phyloP scores from a whole-genome alignment of 768 basidiomycete genomes.

The Lentinula sp. region DNA sequence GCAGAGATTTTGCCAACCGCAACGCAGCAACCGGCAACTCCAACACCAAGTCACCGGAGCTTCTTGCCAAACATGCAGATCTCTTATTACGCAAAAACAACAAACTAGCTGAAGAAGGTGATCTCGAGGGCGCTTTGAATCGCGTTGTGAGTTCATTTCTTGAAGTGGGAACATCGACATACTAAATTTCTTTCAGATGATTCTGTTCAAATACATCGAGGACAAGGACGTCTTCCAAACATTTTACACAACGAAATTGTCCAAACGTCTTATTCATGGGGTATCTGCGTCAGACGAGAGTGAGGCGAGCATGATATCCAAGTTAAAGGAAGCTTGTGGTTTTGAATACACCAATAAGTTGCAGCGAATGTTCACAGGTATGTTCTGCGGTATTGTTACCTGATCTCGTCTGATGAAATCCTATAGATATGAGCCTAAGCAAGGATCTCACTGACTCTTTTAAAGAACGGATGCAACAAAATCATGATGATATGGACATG shows the following conservation, averaged over 20 bases:
- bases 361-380: constrained; percentile 95
- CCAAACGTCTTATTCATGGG: constrained; percentile 86
- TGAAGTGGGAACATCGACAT: constrained; percentile 17
- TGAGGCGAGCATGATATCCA: constrained; percentile 97
- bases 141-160: constrained; percentile 60
- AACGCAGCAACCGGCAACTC: constrained; percentile 88
- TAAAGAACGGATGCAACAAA: constrained; percentile 87
- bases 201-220: constrained; percentile 95
- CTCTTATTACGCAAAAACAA: constrained; percentile 88
- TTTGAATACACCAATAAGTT: constrained; percentile 97
- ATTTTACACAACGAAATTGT: constrained; percentile 93
- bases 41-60: constrained; percentile 83
- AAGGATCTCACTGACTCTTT: constrained; percentile 94
- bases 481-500: constrained; percentile 81
- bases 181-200: constrained; percentile 57
- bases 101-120: constrained; percentile 89
- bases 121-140: constrained; percentile 84
- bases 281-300: constrained; percentile 94
- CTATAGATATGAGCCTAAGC: constrained; percentile 80
- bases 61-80: constrained; percentile 90
- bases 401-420: constrained; percentile 18
- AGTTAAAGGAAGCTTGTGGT: constrained; percentile 93
- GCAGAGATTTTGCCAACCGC: constrained; percentile 90
- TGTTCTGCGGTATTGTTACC: constrained; percentile 8
- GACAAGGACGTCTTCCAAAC: constrained; percentile 99